Conservation (phyloP, 2,329 filamentous ascomycete genomes). For the Penicillium sp. region DNA sequence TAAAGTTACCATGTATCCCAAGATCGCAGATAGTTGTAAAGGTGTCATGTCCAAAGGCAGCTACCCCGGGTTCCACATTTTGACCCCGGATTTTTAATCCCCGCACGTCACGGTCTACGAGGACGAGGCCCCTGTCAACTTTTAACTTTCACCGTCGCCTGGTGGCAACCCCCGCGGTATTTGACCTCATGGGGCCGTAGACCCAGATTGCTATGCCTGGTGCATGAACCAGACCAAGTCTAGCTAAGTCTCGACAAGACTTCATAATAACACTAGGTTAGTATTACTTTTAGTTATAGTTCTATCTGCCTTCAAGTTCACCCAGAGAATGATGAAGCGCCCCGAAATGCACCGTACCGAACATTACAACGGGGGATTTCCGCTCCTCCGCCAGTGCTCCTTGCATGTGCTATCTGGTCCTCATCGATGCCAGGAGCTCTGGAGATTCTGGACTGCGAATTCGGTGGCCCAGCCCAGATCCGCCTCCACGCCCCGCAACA, state of each 20-base stretch:
- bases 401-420: not conserved
- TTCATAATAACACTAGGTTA: not conserved
- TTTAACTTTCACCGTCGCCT: not conserved
- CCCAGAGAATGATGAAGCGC: not conserved
- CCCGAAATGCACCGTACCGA: not conserved
- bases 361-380: not conserved
- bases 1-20: not conserved
- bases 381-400: not conserved
- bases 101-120: not conserved
- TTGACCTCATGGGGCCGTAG: too few species aligned
- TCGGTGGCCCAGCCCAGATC: constrained; percentile 59
- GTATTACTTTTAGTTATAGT: not conserved
- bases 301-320: not conserved
- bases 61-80: constrained; percentile 1
- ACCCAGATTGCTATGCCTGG: too few species aligned
- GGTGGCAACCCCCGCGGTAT: too few species aligned
- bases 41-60: not conserved
- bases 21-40: too few species aligned
- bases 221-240: not conserved
- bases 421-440: constrained; percentile 28
- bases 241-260: not conserved
- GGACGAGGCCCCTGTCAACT: not conserved
- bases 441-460: constrained; percentile 51
- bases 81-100: constrained; percentile 11
- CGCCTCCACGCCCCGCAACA: constrained; percentile 55